Evolutionary conservation across 2,329 filamentous ascomycete genomes (phyloP), one percentile per base, ranked within the genome.

Genomic region (Biscogniauxia sp.): DNA sequence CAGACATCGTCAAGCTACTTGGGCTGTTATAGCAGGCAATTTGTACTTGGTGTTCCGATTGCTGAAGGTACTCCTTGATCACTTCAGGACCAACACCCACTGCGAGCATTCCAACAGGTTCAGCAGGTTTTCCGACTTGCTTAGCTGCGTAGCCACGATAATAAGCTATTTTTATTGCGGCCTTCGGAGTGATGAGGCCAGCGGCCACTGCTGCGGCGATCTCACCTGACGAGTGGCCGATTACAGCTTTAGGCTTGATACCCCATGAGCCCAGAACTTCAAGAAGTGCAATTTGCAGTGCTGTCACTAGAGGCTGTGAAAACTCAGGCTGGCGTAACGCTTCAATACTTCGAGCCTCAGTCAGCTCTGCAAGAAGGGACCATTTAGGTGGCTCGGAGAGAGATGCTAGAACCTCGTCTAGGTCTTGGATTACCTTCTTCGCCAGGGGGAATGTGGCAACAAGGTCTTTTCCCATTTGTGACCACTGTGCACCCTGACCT

Each of bases 1-100:
- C 71, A 0, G 70, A 72, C 1, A 73, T 32, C 1, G 72, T 72
- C 8, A 72, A 15, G 28, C 70, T 72, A 3, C 7, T 60, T 0
- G 69, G 69, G 53, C 71, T 73, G 53, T 74, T 73, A 41, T 61
- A 67, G 51, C 70, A 73, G 13, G 71, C 70, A 8, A 72, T 65
- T 45, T 25, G 54, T 0, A 58, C 61, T n/a, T n/a, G n/a, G n/a
- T n/a, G n/a, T n/a, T n/a, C n/a, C n/a, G n/a, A n/a, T n/a, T n/a
- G n/a, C n/a, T n/a, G n/a, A n/a, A n/a, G n/a, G n/a, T n/a, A n/a
- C n/a, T n/a, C n/a, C n/a, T n/a, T n/a, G n/a, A 2, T 54, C 15
- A 15, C 50, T 50, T 65, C 55, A 7, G 54, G n/a, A n/a, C 41
- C 41, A 52, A 52, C 1, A 70, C 66, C 66, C 15, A 68, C 62